Evolutionary conservation across 108 stramenopile genomes (phyloP).

Genomic region (Nitzschia sp.): DNA sequence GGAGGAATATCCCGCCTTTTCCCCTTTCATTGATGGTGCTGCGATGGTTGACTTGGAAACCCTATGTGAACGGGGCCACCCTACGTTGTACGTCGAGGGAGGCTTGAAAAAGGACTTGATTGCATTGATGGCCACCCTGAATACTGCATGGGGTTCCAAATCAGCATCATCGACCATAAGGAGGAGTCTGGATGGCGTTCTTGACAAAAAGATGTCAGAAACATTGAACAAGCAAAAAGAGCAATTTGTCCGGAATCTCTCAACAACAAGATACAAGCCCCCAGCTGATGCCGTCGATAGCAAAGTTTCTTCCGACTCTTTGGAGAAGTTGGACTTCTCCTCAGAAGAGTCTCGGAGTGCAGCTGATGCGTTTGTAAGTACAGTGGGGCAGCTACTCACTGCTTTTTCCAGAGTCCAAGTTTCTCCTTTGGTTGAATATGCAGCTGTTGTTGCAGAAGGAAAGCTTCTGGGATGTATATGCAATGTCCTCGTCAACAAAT

Average conservation of each 20-base stretch:
- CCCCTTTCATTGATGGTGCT: slow-evolving; percentile 27
- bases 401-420: slow-evolving; percentile 61
- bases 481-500: slow-evolving; percentile 21
- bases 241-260: slow-evolving; percentile 3
- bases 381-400: slow-evolving; percentile 21
- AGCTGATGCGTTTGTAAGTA: slow-evolving; percentile 13
- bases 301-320: slow-evolving; percentile 45
- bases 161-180: slow-evolving; percentile 27
- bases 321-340: slow-evolving; percentile 38
- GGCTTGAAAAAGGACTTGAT: slow-evolving; percentile 59
- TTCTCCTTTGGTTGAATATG: slow-evolving; percentile 65
- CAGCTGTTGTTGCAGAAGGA: slow-evolving; percentile 56
- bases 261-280: slow-evolving; percentile 49
- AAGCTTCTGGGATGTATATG: slow-evolving; percentile 45
- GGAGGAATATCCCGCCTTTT: slow-evolving; percentile 30
- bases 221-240: slow-evolving; percentile 7
- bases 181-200: slow-evolving; percentile 2
- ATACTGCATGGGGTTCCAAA: slow-evolving; percentile 69
- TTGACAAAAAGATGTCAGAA: slow-evolving; percentile 18
- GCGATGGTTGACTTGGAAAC: slow-evolving; percentile 36
- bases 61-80: slow-evolving; percentile 53
- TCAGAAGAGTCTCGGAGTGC: slow-evolving; percentile 14
- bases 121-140: slow-evolving; percentile 68
- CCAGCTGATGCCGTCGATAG: slow-evolving; percentile 67
- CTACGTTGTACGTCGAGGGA: slow-evolving; percentile 50